Base-by-base conservation (phyloP, 1,139 yeast species). In the Torulaspora pretoriensis region DNA sequence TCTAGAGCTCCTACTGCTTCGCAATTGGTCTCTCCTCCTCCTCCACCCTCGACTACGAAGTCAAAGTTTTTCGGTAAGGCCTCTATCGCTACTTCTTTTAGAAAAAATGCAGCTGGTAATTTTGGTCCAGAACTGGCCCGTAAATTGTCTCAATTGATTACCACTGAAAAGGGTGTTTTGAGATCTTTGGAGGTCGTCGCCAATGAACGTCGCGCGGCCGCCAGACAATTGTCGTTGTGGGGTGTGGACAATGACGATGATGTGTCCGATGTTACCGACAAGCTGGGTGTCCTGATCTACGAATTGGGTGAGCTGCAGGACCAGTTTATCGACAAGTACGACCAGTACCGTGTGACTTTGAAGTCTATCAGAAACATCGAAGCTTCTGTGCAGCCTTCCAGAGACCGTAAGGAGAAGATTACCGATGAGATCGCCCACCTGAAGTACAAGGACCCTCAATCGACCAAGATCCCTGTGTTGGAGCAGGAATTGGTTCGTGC, bases 401-500 rank as follows among this genome's bases (percentile, higher is more conserved):
- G 94, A 71, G 90, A 84, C 69, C 81, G 94, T 68, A 85, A 84
- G 71, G 87, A 81, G 63, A 85, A 84, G 69, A 81, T 86, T 61
- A 83, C 94, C 52, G 90, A 84, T 64, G 83, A 83, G 67, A 84
- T 85, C 68, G 94, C 92, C 53, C 79, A 80, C 69, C 72, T 84
- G 67, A 83, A 84, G 69, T 84, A 83, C 72, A 83, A 83, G 71
- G 92, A 83, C 67, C 92, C 94, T 43, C 85, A 81, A 67, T 81
- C 89, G 35, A 85, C 92, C 62, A 84, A 84, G 70, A 80, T 86
- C 56, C 78, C 80, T 53, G 86, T 84, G 50, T 76, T 84, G 65
- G 95, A 86, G 70, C 95, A 86, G 70, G 94, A 85, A 68, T 74
- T 85, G 65, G 95, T 86, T 48, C 78, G 95, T 71, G 94, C 94